A percentile compares a stretch with the other conserved stretches of the same genome.
Conservation (phyloP, 129 eudicot genomes). For the Arctium minus region DNA sequence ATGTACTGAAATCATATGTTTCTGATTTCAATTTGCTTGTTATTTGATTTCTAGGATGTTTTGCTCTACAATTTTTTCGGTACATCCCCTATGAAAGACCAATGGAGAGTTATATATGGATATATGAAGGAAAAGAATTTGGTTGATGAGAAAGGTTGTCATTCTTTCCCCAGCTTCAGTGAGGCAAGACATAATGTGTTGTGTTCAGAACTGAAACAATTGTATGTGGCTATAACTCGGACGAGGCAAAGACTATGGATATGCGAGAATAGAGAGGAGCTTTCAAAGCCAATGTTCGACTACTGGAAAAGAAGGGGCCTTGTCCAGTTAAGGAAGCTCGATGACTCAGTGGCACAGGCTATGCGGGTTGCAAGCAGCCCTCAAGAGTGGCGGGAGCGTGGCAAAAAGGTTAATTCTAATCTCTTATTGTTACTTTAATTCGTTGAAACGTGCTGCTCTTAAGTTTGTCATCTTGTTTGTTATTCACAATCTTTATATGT, state of each 20-base stretch:
- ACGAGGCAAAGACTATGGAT: constrained; percentile 86
- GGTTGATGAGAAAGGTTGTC: constrained; percentile 34
- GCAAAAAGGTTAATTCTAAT: constrained; percentile 43
- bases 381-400: constrained; percentile 72
- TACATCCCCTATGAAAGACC: constrained; percentile 59
- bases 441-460: neutral
- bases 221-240: constrained; percentile 89
- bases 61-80: constrained; percentile 77
- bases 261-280: constrained; percentile 61
- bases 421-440: neutral
- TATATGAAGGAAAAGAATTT: constrained; percentile 53
- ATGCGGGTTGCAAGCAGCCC: constrained; percentile 85
- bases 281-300: constrained; percentile 73
- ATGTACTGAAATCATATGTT: neutral
- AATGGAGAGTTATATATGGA: constrained; percentile 74
- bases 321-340: constrained; percentile 57
- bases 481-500: neutral
- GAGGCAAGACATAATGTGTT: constrained; percentile 55
- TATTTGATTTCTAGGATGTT: constrained; percentile 51
- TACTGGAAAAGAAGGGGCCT: constrained; percentile 63
- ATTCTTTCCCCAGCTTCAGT: constrained; percentile 47
- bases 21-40: neutral
- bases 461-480: too few species aligned
- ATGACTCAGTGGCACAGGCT: constrained; percentile 62
- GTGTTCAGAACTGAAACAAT: constrained; percentile 74